These are phyloP conservation scores for Clathrus columnatus DNA, from an alignment of 768 basidiomycete species.

Conservation along the genomic window DNA sequence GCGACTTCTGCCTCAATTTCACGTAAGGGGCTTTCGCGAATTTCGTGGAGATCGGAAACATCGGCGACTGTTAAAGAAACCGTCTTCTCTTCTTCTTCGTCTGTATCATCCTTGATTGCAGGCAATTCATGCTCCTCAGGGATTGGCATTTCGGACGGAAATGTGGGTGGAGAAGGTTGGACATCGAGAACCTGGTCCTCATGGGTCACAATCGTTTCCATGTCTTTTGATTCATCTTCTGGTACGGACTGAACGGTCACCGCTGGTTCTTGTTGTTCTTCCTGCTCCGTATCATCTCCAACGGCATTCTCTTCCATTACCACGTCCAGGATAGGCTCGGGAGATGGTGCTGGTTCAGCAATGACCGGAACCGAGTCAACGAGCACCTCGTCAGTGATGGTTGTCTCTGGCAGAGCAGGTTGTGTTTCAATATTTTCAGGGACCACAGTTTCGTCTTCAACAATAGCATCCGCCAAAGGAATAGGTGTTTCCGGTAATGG, in stretches of 20 bases:
- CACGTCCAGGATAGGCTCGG: neutral
- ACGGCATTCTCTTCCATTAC: neutral
- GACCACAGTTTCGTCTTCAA: neutral
- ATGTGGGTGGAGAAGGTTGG: neutral
- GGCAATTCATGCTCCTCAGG: neutral
- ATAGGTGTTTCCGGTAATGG: no score
- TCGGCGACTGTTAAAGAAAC: neutral
- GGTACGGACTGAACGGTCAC: neutral
- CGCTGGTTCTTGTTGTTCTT: neutral
- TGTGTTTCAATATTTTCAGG: neutral
- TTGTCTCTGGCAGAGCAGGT: neutral
- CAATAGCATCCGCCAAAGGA: no score
- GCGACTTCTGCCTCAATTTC: neutral
- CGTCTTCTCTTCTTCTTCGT: neutral
- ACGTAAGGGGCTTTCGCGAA: neutral
- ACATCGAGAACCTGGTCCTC: neutral
- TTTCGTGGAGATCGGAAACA: neutral
- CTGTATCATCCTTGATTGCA: neutral
- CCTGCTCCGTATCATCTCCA: conserved; percentile 1
- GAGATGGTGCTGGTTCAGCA: no score
- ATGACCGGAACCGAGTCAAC: neutral
- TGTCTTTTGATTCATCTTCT: neutral
- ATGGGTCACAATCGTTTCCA: neutral
- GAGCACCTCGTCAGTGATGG: neutral
- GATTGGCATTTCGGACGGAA: neutral